phyloP scores from a whole-genome alignment of 129 eudicot genomes.

The Ambrosia trifida region DNA sequence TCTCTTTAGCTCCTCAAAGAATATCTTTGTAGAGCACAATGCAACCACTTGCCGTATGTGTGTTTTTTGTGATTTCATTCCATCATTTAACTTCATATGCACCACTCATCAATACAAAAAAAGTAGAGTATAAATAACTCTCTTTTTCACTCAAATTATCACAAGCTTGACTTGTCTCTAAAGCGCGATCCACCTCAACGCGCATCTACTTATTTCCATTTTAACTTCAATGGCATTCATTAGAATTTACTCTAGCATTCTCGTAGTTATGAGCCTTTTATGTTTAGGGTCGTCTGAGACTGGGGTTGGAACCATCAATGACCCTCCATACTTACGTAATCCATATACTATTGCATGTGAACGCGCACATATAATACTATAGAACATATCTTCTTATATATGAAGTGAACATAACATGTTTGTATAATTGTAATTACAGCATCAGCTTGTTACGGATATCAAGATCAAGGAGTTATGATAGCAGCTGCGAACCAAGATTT shows the following conservation, averaged over 20 bases:
- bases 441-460: constrained; percentile 31
- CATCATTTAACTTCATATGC: background rate
- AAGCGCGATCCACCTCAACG: background rate
- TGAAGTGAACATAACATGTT: background rate
- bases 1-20: background rate
- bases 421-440: constrained; percentile 15
- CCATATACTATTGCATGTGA: background rate
- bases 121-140: background rate
- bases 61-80: background rate
- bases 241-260: background rate
- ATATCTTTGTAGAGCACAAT: background rate
- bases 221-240: background rate
- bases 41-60: background rate
- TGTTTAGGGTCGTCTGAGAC: background rate
- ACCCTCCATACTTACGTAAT: constrained; percentile 8
- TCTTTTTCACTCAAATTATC: background rate
- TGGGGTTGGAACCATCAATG: constrained; percentile 8
- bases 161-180: background rate
- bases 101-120: background rate
- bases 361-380: background rate
- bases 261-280: background rate
- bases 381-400: background rate
- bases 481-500: constrained; percentile 28
- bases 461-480: constrained; percentile 34
- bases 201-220: background rate